Base-by-base conservation (phyloP, 192 early-diverging fungal species). In the Coemansia sp. region DNA sequence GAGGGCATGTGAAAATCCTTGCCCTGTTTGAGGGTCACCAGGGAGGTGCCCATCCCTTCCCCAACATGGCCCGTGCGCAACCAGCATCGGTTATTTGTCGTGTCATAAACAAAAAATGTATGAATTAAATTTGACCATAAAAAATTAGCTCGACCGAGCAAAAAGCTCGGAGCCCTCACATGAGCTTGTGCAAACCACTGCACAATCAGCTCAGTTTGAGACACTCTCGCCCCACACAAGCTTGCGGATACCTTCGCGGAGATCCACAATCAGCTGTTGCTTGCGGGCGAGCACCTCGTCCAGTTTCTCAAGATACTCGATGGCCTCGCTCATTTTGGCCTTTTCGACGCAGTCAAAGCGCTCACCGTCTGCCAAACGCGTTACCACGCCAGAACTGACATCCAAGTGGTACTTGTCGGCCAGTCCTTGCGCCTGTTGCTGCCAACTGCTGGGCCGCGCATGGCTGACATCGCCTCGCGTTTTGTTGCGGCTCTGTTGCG, bases 321-420 rank as follows among this genome's bases (percentile, higher is more conserved):
- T 82, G 21, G 84, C 87, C 58, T 87, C 72, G 9, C 83, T 82
- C 65, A 89, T 82, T 59, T 88, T 84, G 29, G 85, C 84, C 21
- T 86, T 59, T 54, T 91, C 74, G 17, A 70, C 67, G 37, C 65
- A 68, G 52, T 79, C 72, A 69, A 75, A 74, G 61, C 43, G 53
- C 38, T 70, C 43, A 14, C 68, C 72, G 10, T 80, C 77, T n/a
- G 60, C 39, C 64, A 80, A 56, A 16, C 77, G 63, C 56, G 67
- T 71, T 22, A 80, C 72, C 3, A 56, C 38, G 10, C 77, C 77
- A 10, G 77, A 61, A 23, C 22, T 54, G 9, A 62, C 29, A 55
- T 80, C 72, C 64, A 80, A 47, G 11, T 74, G 64, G 62, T 80
- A 80, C 61, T 71, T 80, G 49, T 74, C 77, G 5, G 69, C 57